Percentiles rank a stretch among this genome's conserved stretches.
These are phyloP conservation scores for Phialemonium atrogriseum DNA, from an alignment of 2,329 filamentous ascomycete genomes.

Conservation along the genomic window DNA sequence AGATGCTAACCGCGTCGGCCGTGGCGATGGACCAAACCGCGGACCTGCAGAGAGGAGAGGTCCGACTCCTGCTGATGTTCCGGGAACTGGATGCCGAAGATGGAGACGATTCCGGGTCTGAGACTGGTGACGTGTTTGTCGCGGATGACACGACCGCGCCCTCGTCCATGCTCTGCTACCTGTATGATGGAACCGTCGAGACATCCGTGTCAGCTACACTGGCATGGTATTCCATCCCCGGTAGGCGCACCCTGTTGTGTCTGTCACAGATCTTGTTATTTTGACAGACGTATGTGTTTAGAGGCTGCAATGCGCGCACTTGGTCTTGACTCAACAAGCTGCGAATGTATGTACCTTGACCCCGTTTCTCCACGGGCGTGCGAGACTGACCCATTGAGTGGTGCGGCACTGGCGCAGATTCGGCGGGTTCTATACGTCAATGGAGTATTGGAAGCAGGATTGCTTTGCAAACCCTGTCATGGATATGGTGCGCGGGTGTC, in stretches of 20 bases:
- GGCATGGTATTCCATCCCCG: conserved; percentile 1
- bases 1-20: not conserved
- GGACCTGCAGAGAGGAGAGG: not conserved
- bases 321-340: not conserved
- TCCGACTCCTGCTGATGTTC: not conserved
- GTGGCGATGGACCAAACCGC: not conserved
- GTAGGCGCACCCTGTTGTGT: not conserved
- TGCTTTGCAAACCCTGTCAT: not conserved
- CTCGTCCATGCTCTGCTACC: too few species aligned
- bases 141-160: not conserved
- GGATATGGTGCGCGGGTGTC: not conserved
- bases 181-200: too few species aligned
- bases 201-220: not conserved
- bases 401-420: not conserved
- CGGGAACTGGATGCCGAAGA: not conserved
- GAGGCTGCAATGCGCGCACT: not conserved
- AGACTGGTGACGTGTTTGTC: conserved; percentile 1
- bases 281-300: not conserved
- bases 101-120: not conserved
- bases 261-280: not conserved
- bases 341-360: too few species aligned
- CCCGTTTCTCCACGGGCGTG: too few species aligned
- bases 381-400: too few species aligned
- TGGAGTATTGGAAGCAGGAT: not conserved
- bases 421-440: not conserved